A percentile compares a stretch with the other conserved stretches of the same genome.
Evolutionary conservation across 345 rosid species (phyloP).

Genomic region (Isatis tinctoria): DNA sequence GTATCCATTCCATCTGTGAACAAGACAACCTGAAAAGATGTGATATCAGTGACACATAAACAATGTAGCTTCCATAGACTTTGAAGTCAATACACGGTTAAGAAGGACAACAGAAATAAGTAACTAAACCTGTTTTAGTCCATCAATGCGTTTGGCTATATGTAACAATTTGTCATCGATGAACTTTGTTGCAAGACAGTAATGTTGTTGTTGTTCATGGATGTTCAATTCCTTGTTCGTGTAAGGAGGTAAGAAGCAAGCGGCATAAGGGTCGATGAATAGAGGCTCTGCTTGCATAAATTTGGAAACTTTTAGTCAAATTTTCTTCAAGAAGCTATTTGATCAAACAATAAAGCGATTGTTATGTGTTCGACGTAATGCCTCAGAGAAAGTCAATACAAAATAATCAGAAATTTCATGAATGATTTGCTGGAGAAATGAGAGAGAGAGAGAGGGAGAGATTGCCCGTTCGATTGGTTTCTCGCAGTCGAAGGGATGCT

Average conservation of each 20-base stretch:
- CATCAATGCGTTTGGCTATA: conserved; percentile 55
- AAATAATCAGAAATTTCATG: neutral
- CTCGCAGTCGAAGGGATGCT: conserved; percentile 79
- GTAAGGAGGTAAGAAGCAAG: conserved; percentile 61
- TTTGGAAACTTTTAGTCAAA: neutral
- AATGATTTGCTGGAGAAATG: neutral
- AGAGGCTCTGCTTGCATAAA: conserved; percentile 61
- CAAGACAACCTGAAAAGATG: conserved; percentile 68
- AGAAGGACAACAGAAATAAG: neutral
- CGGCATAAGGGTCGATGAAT: conserved; percentile 78
- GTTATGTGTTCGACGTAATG: conserved; percentile 17
- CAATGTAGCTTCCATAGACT: neutral
- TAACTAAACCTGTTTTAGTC: conserved; percentile 70
- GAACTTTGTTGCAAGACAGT: conserved; percentile 76
- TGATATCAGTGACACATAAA: neutral
- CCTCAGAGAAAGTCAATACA: conserved; percentile 1
- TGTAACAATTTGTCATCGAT: conserved; percentile 76
- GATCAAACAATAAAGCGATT: neutral
- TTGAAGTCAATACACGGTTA: neutral
- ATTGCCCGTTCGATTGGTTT: conserved; percentile 65
- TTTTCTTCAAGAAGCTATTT: neutral
- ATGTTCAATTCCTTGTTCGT: conserved; percentile 43
- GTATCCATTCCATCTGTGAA: conserved; percentile 95
- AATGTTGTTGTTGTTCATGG: conserved; percentile 36
- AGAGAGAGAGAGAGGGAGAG: neutral